Evolutionary conservation across 306 rosid species (phyloP).

Genomic region (Acacia melanoxylon): DNA sequence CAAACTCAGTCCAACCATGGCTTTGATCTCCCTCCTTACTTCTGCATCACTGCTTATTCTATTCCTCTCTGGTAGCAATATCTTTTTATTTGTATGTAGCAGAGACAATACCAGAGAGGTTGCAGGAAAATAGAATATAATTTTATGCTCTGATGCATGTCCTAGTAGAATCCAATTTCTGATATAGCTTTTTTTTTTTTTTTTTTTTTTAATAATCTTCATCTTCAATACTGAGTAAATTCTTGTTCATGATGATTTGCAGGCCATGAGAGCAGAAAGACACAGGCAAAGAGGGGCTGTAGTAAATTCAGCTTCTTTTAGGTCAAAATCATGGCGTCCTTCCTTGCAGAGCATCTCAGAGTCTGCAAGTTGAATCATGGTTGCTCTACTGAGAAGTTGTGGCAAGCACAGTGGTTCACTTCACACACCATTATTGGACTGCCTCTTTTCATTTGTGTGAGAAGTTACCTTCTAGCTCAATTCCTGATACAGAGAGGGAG

Average conservation of each 20-base stretch:
- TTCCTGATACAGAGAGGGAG: constrained; percentile 1
- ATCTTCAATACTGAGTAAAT: constrained; percentile 25
- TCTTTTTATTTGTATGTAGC: background rate
- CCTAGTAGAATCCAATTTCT: background rate
- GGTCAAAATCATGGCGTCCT: constrained; percentile 83
- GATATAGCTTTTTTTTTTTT: background rate
- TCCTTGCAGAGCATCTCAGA: constrained; percentile 90
- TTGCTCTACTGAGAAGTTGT: constrained; percentile 4
- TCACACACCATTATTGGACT: constrained; percentile 24
- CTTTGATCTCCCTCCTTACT: constrained; percentile 22
- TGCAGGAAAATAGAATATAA: background rate
- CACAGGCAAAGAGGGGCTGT: constrained; percentile 45
- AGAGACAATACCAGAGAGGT: background rate
- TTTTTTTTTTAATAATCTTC: background rate
- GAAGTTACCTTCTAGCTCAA: constrained; percentile 34
- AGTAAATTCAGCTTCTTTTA: constrained; percentile 37
- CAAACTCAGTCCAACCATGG: background rate
- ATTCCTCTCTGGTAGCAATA: background rate
- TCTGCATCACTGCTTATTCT: background rate
- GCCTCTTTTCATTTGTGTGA: constrained; percentile 38
- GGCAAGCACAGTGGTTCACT: constrained; percentile 15
- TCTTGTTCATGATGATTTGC: constrained; percentile 27
- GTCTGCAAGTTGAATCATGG: constrained; percentile 42
- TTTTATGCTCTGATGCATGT: background rate
- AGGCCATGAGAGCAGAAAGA: constrained; percentile 64